Base-by-base conservation (phyloP, 352 stramenopile species). In the Phytophthora tubulina region DNA sequence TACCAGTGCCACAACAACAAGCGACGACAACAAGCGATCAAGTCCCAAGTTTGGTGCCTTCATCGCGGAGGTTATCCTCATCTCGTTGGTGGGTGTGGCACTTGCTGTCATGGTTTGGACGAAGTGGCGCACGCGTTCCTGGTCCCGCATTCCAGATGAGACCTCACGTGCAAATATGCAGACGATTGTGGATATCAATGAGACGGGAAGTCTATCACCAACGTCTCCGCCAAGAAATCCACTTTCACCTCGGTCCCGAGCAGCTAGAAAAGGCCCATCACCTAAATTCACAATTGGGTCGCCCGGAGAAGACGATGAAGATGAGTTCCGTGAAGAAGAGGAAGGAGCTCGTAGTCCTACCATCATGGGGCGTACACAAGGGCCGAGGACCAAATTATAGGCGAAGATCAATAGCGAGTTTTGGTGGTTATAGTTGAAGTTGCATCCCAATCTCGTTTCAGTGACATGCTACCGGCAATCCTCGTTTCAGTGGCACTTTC, bases 11-110 rank as follows among this genome's bases (percentile, higher is more conserved):
- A 63, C 33, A 9, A 67, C 52, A 8, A 46, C 14, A 46, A 14
- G 15, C 41, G 21, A 27, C 14, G 14, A 27, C 21, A n/a, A 46
- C n/a, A 67, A 60, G 5, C 58, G 70, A 50, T 72, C 68, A n/a
- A 80, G 57, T 17, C 56, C 60, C 13, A 51, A 55, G 15, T 62
- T 70, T 14, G 69, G 65, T 15, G 66, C 69, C 14, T 92, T 91
- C 46, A 80, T 92, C n/a, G 78, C 61, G 0, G 75, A 91, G 70
- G 65, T 88, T 51, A 54, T 89, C 15, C 51, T 84, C 31, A 74
- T 92, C 38, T 87, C 82, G 44, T 50, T 91, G 3, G 69, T 91
- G 3, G 84, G 86, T 7, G 21, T 94, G n/a, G 64, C 85, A 27
- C 67, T 91, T 13, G 62, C 79, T n/a, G 78, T 82, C 27, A 75